These are phyloP conservation scores for Podospora anserina DNA, from an alignment of 495 filamentous ascomycete species.

Conservation along the genomic window DNA sequence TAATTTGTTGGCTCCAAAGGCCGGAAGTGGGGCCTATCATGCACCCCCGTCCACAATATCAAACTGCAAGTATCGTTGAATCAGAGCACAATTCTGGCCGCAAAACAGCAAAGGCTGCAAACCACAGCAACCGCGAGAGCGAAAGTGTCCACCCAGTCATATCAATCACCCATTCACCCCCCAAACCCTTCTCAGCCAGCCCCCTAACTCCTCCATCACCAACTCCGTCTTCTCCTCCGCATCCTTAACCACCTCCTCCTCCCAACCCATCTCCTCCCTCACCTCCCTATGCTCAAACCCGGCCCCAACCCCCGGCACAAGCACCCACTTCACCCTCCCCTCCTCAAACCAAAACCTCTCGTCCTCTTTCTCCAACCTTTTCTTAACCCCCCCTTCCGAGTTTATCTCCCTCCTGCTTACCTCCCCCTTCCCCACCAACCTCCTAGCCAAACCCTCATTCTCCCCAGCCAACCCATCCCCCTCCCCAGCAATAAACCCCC, in stretches of 20 bases:
- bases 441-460: slow-evolving; percentile 35
- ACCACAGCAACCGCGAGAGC: neutral
- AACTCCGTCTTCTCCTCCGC: slow-evolving; percentile 34
- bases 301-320: slow-evolving; percentile 41
- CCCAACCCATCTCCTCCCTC: slow-evolving; percentile 27
- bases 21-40: neutral
- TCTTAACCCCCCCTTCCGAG: slow-evolving; percentile 10
- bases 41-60: slow-evolving; percentile 1
- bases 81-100: neutral
- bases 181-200: slow-evolving; percentile 36
- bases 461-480: slow-evolving; percentile 43
- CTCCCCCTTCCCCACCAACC: slow-evolving; percentile 24
- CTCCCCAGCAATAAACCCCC: slow-evolving; percentile 54
- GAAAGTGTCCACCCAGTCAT: neutral
- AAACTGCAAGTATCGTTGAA: neutral
- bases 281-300: slow-evolving; percentile 34
- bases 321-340: slow-evolving; percentile 34
- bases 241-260: slow-evolving; percentile 31
- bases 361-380: slow-evolving; percentile 18
- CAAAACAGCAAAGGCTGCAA: neutral
- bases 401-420: slow-evolving; percentile 16
- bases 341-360: slow-evolving; percentile 34
- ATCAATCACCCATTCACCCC: neutral
- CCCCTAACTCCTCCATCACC: slow-evolving; percentile 28
- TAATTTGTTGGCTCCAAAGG: neutral